Evolutionary conservation across 257 asterid species (phyloP).

Genomic region (Coffea eugenioides): DNA sequence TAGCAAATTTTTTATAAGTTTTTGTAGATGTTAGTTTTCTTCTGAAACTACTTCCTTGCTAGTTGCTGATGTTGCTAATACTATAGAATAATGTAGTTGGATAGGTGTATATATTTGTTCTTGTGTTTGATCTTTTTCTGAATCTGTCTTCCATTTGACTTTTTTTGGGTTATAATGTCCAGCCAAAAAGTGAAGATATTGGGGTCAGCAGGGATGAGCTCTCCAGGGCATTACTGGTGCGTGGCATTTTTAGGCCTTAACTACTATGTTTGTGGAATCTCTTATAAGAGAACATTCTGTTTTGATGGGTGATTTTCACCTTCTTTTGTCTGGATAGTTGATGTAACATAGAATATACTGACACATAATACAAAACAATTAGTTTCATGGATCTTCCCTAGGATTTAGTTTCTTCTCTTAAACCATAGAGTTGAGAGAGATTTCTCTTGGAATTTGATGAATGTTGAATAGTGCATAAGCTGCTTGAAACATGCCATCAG

Average conservation of each 20-base stretch:
- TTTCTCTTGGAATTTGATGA: conserved; percentile 1
- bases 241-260: conserved; percentile 25
- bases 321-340: conserved; percentile 9
- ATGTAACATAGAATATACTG: background rate
- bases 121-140: conserved; percentile 4
- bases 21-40: background rate
- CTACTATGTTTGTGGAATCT: background rate
- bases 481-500: background rate
- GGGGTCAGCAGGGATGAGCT: conserved; percentile 70
- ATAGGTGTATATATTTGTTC: background rate
- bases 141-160: conserved; percentile 29
- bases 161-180: conserved; percentile 21
- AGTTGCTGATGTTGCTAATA: background rate
- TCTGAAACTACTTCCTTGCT: background rate
- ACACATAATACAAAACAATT: background rate
- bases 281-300: background rate
- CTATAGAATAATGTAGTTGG: background rate
- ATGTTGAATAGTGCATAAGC: background rate
- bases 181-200: conserved; percentile 70
- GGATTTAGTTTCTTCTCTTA: background rate
- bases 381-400: background rate
- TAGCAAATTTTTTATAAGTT: background rate
- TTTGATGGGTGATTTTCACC: conserved; percentile 5
- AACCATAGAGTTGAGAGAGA: background rate
- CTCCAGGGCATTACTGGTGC: conserved; percentile 85